phyloP scores from a whole-genome alignment of 176 grass and related monocot genomes.

The Dendrocalamus sinicus region DNA sequence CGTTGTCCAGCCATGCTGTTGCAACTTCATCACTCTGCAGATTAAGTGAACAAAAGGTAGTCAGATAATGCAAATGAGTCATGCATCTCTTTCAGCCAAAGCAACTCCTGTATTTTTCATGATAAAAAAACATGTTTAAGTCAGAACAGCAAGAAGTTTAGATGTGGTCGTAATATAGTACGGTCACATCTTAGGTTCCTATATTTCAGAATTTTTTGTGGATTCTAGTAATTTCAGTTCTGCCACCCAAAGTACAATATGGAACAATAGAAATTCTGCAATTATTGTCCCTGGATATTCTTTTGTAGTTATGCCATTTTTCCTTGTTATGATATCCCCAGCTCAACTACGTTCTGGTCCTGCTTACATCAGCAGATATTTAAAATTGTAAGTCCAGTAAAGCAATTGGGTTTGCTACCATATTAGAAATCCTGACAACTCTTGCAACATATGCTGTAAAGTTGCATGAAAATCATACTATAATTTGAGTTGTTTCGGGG shows the following conservation, averaged over 20 bases:
- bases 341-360: too few relatives aligned
- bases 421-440: neutral
- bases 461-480: neutral
- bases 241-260: neutral
- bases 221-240: neutral
- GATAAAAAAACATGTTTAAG: neutral
- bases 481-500: neutral
- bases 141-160: neutral
- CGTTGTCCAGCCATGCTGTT: constrained; percentile 79
- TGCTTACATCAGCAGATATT: too few relatives aligned
- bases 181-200: neutral
- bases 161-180: neutral
- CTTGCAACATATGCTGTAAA: neutral
- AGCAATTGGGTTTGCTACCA: neutral
- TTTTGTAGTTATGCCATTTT: too few relatives aligned
- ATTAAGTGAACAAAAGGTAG: constrained; percentile 2
- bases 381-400: neutral
- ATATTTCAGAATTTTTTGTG: neutral
- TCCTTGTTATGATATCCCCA: too few relatives aligned
- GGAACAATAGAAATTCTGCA: too few relatives aligned
- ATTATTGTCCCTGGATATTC: too few relatives aligned
- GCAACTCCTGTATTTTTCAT: neutral
- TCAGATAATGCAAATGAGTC: neutral
- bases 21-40: constrained; percentile 86
- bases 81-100: neutral